Evolutionary conservation across 306 rosid species (phyloP).

Genomic region (Vachellia pachyceras): DNA sequence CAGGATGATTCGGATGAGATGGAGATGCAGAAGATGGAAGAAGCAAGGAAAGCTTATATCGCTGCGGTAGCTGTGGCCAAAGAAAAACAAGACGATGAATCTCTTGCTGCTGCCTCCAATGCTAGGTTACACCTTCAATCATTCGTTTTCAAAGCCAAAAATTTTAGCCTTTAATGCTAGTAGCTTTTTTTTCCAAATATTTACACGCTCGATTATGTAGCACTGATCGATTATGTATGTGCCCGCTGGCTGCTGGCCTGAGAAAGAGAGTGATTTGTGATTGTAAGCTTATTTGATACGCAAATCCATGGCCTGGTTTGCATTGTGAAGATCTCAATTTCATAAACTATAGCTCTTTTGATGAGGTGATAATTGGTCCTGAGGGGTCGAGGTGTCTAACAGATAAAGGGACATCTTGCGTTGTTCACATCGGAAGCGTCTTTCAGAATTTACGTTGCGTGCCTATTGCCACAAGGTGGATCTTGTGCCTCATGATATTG

Average conservation of each 20-base stretch:
- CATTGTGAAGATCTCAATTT: neutral
- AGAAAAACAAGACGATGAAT: conserved; percentile 86
- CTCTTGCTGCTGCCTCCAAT: conserved; percentile 67
- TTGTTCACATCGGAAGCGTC: neutral
- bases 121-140: conserved; percentile 73
- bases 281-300: neutral
- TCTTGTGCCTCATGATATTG: neutral
- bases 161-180: conserved; percentile 17
- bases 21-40: conserved; percentile 75
- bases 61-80: conserved; percentile 73
- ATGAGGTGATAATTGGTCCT: neutral
- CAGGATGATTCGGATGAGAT: conserved; percentile 86
- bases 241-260: neutral
- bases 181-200: neutral
- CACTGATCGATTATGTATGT: neutral
- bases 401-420: neutral
- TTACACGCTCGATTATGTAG: neutral
- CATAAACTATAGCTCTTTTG: neutral
- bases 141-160: conserved; percentile 45
- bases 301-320: neutral
- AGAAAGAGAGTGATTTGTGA: neutral
- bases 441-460: neutral
- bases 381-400: neutral
- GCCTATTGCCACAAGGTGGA: neutral
- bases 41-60: conserved; percentile 73